Evolutionary conservation across 176 grass and related monocot genomes (phyloP).

Genomic region (Carex pumila): DNA sequence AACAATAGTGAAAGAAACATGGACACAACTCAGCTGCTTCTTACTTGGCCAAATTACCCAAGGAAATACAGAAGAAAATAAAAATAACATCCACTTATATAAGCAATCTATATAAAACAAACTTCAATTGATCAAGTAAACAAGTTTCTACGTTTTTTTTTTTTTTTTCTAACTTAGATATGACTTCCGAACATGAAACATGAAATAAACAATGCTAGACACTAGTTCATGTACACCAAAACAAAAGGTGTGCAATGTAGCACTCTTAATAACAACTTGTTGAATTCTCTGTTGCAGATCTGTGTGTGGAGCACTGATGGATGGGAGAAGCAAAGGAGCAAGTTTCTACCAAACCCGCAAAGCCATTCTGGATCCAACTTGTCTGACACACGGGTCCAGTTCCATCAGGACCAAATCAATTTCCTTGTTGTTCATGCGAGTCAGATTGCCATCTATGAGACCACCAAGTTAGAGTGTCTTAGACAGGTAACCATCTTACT

Average conservation of each 20-base stretch:
- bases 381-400: constrained; percentile 88
- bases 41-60: neutral
- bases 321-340: constrained; percentile 86
- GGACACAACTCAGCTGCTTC: neutral
- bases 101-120: neutral
- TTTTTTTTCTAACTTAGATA: neutral
- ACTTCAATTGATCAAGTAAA: neutral
- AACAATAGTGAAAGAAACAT: neutral
- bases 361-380: constrained; percentile 54
- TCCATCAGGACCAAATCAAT: constrained; percentile 94
- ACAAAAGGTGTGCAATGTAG: neutral
- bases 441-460: constrained; percentile 91
- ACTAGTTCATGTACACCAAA: neutral
- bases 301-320: constrained; percentile 95
- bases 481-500: constrained; percentile 45
- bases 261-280: neutral
- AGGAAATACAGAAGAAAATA: neutral
- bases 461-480: constrained; percentile 72
- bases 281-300: constrained; percentile 39
- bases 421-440: constrained; percentile 97
- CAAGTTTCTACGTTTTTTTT: neutral
- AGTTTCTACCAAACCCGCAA: constrained; percentile 66
- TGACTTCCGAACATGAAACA: neutral
- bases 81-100: neutral
- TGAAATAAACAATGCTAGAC: neutral